Evolutionary conservation across 331 rosid species (phyloP), one percentile per base, ranked within the genome.

Genomic region (Pyrus hybrid): DNA sequence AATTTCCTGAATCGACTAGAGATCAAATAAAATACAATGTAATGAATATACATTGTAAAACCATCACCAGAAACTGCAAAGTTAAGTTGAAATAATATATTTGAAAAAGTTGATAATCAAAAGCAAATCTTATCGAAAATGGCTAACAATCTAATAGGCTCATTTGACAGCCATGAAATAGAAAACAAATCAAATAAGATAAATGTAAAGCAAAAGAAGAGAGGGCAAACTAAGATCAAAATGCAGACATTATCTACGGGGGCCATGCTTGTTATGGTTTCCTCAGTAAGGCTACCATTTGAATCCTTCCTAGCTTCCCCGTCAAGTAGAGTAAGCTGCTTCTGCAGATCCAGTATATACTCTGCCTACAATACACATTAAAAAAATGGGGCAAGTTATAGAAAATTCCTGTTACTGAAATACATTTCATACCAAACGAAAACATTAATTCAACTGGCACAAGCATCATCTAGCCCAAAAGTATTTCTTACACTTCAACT

Each of bases 301-400:
- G 91, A 86, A 80, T 89, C 93, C 85, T 86, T 94, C 81, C 96
- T 89, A 32, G 88, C 61, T 77, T 94, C 99, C 72, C 93, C 87
- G 45, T 97, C 91, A 76, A 92, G 83, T 83, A 94, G 80, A 37
- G 96, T 89, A 76, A 94, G 95, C 78, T 92, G 97, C 79, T 94
- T 94, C 86, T 92, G 99, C 63, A 92, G 87, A 77, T 94, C 99
- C 77, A 94, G 88, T 79, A 92, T 92, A 79, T 84, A 77, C 83
- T 89, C 99, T 17, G 99, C 97, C 99, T 94, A 88, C 78, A 78
- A 79, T 61, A 75, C 73, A 65, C 80, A 77, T 73, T 23, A 60
- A 17, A 70, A 37, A 17, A 28, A 11, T 11, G 17, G 37, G 35
- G 58, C 26, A 41, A 64, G 8, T 63, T 8, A 28, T n/a, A 54